A percentile compares a stretch with the other conserved stretches of the same genome.
Conservation (phyloP, 2,329 filamentous ascomycete genomes). For the Curvularia lunata region DNA sequence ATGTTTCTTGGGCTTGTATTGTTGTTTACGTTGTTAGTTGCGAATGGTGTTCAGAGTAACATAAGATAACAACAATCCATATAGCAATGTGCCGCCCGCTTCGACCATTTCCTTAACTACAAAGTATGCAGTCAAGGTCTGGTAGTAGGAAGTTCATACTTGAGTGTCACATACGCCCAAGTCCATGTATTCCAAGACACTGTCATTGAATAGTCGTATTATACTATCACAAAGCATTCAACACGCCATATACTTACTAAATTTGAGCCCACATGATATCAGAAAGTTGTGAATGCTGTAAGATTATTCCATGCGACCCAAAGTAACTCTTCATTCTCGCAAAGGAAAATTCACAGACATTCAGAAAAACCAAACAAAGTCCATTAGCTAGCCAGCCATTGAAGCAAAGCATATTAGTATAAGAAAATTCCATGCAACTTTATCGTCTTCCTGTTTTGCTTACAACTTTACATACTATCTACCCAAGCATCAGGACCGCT, state of each 20-base stretch:
- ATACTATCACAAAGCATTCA: no score
- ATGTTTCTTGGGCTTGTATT: no score
- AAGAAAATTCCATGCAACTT: not conserved
- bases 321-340: fast-evolving
- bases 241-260: not conserved
- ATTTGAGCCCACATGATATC: not conserved
- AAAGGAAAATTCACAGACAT: not conserved
- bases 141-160: not conserved
- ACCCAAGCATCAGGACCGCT: not conserved
- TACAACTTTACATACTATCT: not conserved
- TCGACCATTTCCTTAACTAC: not conserved
- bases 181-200: not conserved
- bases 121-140: not conserved
- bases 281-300: not conserved
- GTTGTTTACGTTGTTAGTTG: no score
- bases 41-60: no score
- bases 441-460: not conserved
- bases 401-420: not conserved
- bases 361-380: not conserved
- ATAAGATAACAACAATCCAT: no score
- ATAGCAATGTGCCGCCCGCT: not conserved
- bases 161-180: not conserved
- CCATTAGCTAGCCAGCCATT: not conserved
- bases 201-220: no score
- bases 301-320: not conserved